phyloP scores from a whole-genome alignment of 805 yeast species.

The Candida xyloterini region DNA sequence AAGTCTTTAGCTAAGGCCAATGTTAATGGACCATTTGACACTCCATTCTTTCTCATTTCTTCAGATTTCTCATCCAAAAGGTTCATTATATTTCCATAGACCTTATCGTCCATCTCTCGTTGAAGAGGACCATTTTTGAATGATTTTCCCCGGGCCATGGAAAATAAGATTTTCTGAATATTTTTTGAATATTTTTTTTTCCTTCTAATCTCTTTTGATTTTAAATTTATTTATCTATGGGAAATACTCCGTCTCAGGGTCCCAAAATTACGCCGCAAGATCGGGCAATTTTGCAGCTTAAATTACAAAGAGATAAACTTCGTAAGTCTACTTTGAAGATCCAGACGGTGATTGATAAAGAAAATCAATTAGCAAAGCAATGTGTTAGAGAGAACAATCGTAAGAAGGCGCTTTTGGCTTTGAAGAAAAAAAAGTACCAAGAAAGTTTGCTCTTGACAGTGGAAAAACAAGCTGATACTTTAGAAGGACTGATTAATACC shows the following conservation, averaged over 20 bases:
- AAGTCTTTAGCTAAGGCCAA: conserved; percentile 65
- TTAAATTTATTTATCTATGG: conserved; percentile 25
- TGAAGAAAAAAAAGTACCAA: conserved; percentile 81
- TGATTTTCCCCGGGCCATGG: conserved; percentile 16
- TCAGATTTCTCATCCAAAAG: conserved; percentile 59
- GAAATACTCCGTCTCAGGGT: conserved; percentile 26
- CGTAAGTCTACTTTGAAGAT: conserved; percentile 68
- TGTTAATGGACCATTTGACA: conserved; percentile 34
- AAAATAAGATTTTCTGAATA: background rate
- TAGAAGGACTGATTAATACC: conserved; percentile 74
- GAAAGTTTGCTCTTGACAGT: conserved; percentile 67
- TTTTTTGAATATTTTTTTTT: conserved; percentile 1
- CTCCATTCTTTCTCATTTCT: conserved; percentile 36
- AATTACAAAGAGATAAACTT: conserved; percentile 82
- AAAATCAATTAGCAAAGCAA: conserved; percentile 56
- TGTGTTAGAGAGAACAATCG: conserved; percentile 53
- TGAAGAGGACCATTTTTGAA: conserved; percentile 24
- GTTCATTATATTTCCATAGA: conserved; percentile 52
- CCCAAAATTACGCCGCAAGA: conserved; percentile 80
- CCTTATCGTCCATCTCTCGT: conserved; percentile 49
- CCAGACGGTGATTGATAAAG: conserved; percentile 54
- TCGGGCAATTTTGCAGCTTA: conserved; percentile 79
- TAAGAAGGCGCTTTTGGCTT: conserved; percentile 61
- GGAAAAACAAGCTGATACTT: conserved; percentile 69
- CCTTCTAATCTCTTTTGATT: background rate